Base-by-base conservation (phyloP, 345 rosid species). In the Populus deltoides region DNA sequence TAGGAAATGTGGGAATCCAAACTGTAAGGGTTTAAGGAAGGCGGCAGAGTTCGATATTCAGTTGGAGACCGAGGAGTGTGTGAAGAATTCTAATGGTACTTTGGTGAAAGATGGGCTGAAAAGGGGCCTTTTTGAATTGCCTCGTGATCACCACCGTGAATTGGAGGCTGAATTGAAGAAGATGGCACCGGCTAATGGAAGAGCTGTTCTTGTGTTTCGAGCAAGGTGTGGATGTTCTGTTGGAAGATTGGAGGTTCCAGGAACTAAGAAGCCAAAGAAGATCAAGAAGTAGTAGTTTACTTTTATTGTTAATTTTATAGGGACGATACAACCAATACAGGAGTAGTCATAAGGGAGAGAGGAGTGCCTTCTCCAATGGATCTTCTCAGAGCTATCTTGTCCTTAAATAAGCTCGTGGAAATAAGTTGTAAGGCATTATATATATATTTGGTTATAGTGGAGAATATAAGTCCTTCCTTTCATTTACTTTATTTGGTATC, bases 241-340 rank as follows among this genome's bases (percentile, higher is more conserved):
- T 73, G 95, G 97, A 82, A 90, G 97, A 86, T 84, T 94, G 89
- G 97, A 91, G 86, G 97, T 91, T 72, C 93, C 90, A 0, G 97
- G 98, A 15, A 87, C 87, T 20, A 91, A 85, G 94, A 93, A 85
- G 94, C 88, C 63, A 24, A 90, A 89, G 86, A 93, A 90, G 93
- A 75, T 89, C 82, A 92, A 90, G 92, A 94, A 87, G 82, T 93
- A 92, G 95, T 77, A 77, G 22, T 18, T 66, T 49, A 9, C 67
- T 68, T 61, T 29, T 45, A 25, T 38, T 77, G 61, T 53, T 68
- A 45, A 72, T 75, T 67, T 74, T 66, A 71, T 72, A 84, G 79
- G 77, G 66, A 71, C 71, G 84, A 51, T 82, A 77, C 67, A 81
- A 73, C 49, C 81, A 73, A 81, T 81, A 85, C 84, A 85, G 82